phyloP scores from a whole-genome alignment of 495 filamentous ascomycete species.

The Daldinia concentrica region DNA sequence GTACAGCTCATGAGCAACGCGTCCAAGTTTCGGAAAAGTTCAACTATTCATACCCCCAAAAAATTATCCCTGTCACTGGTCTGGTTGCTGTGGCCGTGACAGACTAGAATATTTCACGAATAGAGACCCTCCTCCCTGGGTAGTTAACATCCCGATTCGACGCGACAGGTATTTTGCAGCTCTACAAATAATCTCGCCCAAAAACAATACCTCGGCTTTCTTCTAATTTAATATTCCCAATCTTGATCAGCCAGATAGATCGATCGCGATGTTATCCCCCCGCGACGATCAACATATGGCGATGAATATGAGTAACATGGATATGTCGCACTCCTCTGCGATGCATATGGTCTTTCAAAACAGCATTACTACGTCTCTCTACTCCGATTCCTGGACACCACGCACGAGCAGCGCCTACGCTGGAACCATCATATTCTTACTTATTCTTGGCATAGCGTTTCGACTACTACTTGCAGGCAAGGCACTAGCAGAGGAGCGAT shows the following conservation, averaged over 20 bases:
- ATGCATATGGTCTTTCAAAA: slow-evolving; percentile 72
- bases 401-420: slow-evolving; percentile 73
- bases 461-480: slow-evolving; percentile 76
- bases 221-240: not conserved
- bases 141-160: not conserved
- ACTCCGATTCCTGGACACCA: slow-evolving; percentile 78
- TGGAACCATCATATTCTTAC: slow-evolving; percentile 87
- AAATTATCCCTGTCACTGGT: not conserved
- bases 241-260: not conserved
- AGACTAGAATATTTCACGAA: not conserved
- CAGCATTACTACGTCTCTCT: slow-evolving; percentile 74
- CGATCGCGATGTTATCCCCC: not conserved
- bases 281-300: slow-evolving; percentile 6
- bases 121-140: not conserved
- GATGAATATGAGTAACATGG: slow-evolving; percentile 40
- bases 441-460: slow-evolving; percentile 73
- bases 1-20: not conserved
- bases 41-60: not conserved
- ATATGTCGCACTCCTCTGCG: slow-evolving; percentile 30
- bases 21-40: not conserved
- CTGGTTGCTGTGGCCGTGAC: not conserved
- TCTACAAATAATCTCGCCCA: not conserved
- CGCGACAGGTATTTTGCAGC: not conserved
- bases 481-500: slow-evolving; percentile 58
- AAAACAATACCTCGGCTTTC: not conserved